These are phyloP conservation scores for Solanum tarijense DNA, from an alignment of 257 asterid species.

Conservation along the genomic window DNA sequence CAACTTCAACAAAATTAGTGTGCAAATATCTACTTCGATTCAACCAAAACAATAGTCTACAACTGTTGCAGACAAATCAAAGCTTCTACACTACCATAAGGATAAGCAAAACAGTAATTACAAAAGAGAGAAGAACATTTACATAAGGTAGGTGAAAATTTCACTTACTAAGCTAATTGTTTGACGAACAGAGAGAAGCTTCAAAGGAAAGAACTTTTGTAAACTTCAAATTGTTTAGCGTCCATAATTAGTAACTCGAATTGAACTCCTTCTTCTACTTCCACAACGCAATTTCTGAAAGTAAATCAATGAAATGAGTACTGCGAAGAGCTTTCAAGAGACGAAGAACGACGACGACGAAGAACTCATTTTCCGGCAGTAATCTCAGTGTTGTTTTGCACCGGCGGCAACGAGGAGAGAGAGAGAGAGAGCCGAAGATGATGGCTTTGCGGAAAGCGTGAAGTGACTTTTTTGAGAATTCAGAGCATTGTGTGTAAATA, in stretches of 20 bases:
- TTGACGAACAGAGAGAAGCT: not conserved
- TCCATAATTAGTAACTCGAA: conserved; percentile 31
- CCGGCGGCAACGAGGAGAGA: not conserved
- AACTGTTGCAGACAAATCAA: not conserved
- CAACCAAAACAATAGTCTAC: not conserved
- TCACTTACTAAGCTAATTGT: not conserved
- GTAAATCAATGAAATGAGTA: not conserved
- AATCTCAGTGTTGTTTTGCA: not conserved
- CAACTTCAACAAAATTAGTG: not conserved
- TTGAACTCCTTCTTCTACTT: not conserved
- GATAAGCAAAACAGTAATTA: not conserved
- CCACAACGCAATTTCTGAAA: not conserved
- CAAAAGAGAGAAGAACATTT: not conserved
- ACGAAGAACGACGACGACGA: not conserved
- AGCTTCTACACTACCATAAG: not conserved
- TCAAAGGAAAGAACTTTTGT: conserved; percentile 35
- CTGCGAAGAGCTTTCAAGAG: not conserved
- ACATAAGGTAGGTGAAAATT: not conserved
- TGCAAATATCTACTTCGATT: not conserved
- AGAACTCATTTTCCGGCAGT: not conserved
- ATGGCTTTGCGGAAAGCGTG: not conserved
- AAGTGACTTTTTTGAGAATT: not conserved
- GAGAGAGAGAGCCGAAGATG: not conserved
- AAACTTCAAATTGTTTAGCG: conserved; percentile 44
- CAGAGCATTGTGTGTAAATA: not conserved